Evolutionary conservation across 495 filamentous ascomycete genomes (phyloP).

Genomic region (Xylaria cubensis): DNA sequence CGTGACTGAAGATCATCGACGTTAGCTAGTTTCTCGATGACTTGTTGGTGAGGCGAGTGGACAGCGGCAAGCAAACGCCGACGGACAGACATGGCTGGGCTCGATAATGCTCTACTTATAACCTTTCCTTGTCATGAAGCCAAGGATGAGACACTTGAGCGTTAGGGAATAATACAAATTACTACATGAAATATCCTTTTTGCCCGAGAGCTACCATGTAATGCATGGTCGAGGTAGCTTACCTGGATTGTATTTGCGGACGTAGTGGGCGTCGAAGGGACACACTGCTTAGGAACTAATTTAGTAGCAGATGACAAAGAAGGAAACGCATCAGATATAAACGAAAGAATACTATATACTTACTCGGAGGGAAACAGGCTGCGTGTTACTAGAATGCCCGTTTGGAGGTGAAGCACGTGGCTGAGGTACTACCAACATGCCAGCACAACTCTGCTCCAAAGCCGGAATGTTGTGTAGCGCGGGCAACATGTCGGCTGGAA

Average conservation of each 20-base stretch:
- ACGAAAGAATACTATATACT: conserved; percentile 20
- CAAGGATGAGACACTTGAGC: background rate
- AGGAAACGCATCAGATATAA: conserved; percentile 15
- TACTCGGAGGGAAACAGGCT: conserved; percentile 39
- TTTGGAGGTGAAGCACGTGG: conserved; percentile 44
- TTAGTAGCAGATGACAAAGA: conserved; percentile 9
- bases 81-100: background rate
- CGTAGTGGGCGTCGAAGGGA: conserved; percentile 29
- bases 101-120: conserved; percentile 2
- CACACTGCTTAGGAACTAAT: conserved; percentile 21
- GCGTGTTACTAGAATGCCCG: conserved; percentile 44
- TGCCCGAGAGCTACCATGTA: conserved; percentile 15
- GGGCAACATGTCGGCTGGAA: conserved; percentile 71
- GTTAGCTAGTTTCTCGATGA: conserved; percentile 8
- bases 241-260: conserved; percentile 47
- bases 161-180: conserved; percentile 10
- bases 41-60: background rate
- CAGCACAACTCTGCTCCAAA: conserved; percentile 34
- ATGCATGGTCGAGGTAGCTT: conserved; percentile 25
- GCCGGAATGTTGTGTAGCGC: conserved; percentile 44
- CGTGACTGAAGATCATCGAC: conserved; percentile 30
- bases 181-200: conserved; percentile 6
- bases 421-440: conserved; percentile 52
- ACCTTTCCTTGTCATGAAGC: background rate
- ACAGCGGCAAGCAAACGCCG: background rate